Conservation (phyloP, 805 yeast species). For the Starmerella vaccinii region DNA sequence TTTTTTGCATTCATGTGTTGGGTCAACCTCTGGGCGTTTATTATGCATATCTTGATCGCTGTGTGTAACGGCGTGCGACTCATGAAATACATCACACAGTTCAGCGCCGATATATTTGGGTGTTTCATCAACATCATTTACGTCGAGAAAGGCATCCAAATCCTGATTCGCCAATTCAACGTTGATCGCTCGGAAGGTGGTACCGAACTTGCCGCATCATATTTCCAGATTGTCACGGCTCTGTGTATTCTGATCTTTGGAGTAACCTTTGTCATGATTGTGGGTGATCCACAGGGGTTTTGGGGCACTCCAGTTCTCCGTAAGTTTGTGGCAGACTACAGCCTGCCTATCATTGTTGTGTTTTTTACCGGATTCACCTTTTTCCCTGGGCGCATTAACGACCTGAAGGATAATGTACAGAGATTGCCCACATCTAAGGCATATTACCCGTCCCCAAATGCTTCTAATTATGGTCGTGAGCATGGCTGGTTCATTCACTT, state of each 20-base stretch:
- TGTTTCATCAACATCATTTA: conserved; percentile 80
- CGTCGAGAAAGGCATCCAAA: conserved; percentile 82
- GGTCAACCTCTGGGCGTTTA: conserved; percentile 86
- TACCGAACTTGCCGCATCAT: conserved; percentile 41
- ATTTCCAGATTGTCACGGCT: conserved; percentile 63
- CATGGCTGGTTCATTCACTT: conserved; percentile 72
- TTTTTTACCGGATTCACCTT: conserved; percentile 91
- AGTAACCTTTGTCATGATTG: conserved; percentile 37
- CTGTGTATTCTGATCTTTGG: conserved; percentile 72
- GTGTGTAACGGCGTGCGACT: conserved; percentile 55
- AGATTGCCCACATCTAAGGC: conserved; percentile 60
- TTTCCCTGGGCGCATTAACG: conserved; percentile 67
- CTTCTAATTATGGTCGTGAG: conserved; percentile 26
- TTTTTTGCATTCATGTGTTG: conserved; percentile 93
- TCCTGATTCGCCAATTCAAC: conserved; percentile 59
- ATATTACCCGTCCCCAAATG: conserved; percentile 55
- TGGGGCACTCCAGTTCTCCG: conserved; percentile 52
- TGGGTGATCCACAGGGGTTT: conserved; percentile 38
- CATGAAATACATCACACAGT: conserved; percentile 62
- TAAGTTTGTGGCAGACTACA: conserved; percentile 71
- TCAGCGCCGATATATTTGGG: conserved; percentile 89
- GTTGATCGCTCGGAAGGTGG: conserved; percentile 25
- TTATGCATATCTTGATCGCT: conserved; percentile 66
- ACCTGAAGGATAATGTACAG: conserved; percentile 40
- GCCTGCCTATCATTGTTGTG: conserved; percentile 71